Evolutionary conservation across 352 stramenopile species (phyloP), one percentile per base, ranked within the genome.

Genomic region (Globisporangium abappressorium): DNA sequence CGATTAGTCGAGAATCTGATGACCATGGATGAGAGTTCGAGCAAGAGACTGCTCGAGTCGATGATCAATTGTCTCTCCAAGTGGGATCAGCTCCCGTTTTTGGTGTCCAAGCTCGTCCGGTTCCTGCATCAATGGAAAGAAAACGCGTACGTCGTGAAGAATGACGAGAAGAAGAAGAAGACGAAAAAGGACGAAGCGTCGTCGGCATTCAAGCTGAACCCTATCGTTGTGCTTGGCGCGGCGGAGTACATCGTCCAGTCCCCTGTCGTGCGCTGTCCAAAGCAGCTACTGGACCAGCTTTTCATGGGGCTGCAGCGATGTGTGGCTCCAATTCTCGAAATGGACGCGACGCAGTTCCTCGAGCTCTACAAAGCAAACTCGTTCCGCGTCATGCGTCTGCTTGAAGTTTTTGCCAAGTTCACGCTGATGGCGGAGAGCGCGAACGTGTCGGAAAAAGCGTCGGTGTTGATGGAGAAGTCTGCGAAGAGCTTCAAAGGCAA

Each of bases 51-150:
- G 12, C 69, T 94, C n/a, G 81, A 91, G 62, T 86, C 84, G 9
- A 90, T 94, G 81, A 73, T 94, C 55, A 76, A 93, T 56, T 94
- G 84, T 55, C 78, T 94, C 20, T 72, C 77, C 20, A 87, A 91
- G 70, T 94, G 86, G 86, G 71, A 88, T 15, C 82, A 92, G 55
- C 81, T 94, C 1, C 76, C 79, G 22, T 86, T 90, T 43, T 73
- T 94, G 54, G 69, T 81, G 14, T 80, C 74, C 3, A 90, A 90
- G 59, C 64, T 94, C 51, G 77, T 79, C 34, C 78, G 83, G 18
- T 86, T 85, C 22, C 70, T 94, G 11, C 61, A 79, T 0, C 73
- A 88, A 43, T 92, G 83, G 83, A 85, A 70, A 62, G 75, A 77
- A 22, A 75, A 79, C 57, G 79, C 84, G 46, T 88, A 64, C 18